Base-by-base conservation (phyloP, 345 rosid species). In the Aquilaria sinensis region DNA sequence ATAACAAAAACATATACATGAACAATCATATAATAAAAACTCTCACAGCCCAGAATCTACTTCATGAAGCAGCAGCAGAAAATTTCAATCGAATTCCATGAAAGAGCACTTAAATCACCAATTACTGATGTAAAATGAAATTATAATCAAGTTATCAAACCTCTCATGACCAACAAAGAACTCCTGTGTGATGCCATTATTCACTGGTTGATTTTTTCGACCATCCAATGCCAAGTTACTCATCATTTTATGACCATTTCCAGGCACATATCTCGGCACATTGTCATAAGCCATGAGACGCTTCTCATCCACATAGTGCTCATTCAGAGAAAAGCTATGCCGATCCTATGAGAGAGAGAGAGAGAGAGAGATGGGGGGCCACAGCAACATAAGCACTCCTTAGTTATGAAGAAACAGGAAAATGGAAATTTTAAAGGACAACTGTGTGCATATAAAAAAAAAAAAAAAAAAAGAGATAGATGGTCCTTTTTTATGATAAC, bases 321-420 rank as follows among this genome's bases (percentile, higher is more conserved):
- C 71, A 68, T 72, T 7, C 54, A 64, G 66, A 69, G 76, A 64
- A 68, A 74, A 58, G 12, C 60, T 77, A 69, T 66, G 70, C 15
- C 67, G 74, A 70, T 51, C 70, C 77, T 76, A 74, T 71, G 78
- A 57, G 47, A 45, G 16, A 53, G 51, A 47, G n/a, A 12, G 12
- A 58, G 13, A 16, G 31, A 66, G 45, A 58, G 15, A 23, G 23
- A 23, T 23, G 23, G 23, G 23, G 23, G 23, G 23, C 23, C 23
- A 23, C 23, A 23, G 23, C 23, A 23, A 23, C 23, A 23, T 23
- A 23, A 46, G 58, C 63, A 66, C 8, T 37, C 43, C 23, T 23
- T 23, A 67, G 69, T 53, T 45, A 14, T 23, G 23, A 23, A 23
- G 47, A 32, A 64, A 32, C 49, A 10, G 50, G 53, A 61, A 60